Evolutionary conservation across 257 asterid species (phyloP).

Genomic region (Scutellaria baicalensis): DNA sequence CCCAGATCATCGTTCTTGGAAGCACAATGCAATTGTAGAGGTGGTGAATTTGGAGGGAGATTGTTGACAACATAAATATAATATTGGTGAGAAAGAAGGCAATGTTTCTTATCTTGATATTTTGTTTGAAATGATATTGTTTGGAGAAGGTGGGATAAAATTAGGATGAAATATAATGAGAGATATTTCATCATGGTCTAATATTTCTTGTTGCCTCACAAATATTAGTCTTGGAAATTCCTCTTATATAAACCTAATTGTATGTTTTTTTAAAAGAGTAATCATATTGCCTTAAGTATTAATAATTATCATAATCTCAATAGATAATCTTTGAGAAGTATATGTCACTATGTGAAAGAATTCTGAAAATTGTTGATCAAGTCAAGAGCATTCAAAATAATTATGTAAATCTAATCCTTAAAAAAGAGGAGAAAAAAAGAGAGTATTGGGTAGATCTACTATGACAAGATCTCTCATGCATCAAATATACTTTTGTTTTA

Average conservation of each 20-base stretch:
- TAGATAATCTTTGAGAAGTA: too few relatives aligned
- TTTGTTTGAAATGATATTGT: neutral
- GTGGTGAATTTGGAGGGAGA: constrained; percentile 6
- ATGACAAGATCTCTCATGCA: too few relatives aligned
- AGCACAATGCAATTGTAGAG: neutral
- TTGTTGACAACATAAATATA: neutral
- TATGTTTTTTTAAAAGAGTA: too few relatives aligned
- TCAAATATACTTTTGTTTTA: too few relatives aligned
- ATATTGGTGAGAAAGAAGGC: neutral
- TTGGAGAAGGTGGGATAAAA: neutral
- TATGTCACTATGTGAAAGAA: too few relatives aligned
- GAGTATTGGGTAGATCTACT: too few relatives aligned
- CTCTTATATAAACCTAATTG: neutral
- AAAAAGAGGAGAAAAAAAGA: too few relatives aligned
- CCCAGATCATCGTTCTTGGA: constrained; percentile 4
- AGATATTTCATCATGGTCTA: neutral
- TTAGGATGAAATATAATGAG: neutral
- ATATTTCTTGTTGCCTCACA: neutral
- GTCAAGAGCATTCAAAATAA: too few relatives aligned
- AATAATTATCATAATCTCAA: too few relatives aligned
- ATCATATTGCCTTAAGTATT: too few relatives aligned
- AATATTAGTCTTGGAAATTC: neutral
- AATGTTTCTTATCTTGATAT: neutral
- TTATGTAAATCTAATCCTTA: too few relatives aligned
- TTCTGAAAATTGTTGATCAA: too few relatives aligned